phyloP scores from a whole-genome alignment of 495 filamentous ascomycete genomes.

The Tuber melanosporum region DNA sequence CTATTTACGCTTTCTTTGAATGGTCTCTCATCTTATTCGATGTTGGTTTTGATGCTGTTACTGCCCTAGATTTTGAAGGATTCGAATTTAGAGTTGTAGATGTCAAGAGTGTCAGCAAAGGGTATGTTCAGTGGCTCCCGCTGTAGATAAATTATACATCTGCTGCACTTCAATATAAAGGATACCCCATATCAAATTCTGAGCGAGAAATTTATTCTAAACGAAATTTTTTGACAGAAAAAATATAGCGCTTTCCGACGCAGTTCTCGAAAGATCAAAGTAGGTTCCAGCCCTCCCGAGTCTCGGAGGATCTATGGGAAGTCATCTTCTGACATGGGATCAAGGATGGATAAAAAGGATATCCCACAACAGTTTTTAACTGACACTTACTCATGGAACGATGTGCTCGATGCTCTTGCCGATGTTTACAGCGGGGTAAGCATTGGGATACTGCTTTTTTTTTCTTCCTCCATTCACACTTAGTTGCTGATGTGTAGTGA shows the following conservation, averaged over 20 bases:
- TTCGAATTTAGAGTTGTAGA: conserved; percentile 88
- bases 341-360: conserved; percentile 63
- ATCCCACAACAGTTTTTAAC: conserved; percentile 55
- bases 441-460: conserved; percentile 7
- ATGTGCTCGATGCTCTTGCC: conserved; percentile 71
- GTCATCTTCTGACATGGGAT: conserved; percentile 21
- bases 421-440: conserved; percentile 89
- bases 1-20: conserved; percentile 97
- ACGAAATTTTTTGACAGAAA: conserved; percentile 27
- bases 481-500: conserved; percentile 37
- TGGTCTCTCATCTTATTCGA: conserved; percentile 94
- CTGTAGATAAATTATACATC: conserved; percentile 51
- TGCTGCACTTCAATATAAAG: conserved; percentile 14
- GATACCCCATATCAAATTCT: conserved; percentile 10
- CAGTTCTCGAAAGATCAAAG: conserved; percentile 67
- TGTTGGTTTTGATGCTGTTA: conserved; percentile 93
- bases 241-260: conserved; percentile 54
- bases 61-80: conserved; percentile 84
- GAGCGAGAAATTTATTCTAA: conserved; percentile 23
- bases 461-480: conserved; percentile 1
- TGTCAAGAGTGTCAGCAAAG: conserved; percentile 84
- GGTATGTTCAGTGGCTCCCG: conserved; percentile 98
- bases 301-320: neutral
- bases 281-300: conserved; percentile 33
- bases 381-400: conserved; percentile 63